Evolutionary conservation across 305 asterid genomes (phyloP).

Genomic region (Plantago rigida): DNA sequence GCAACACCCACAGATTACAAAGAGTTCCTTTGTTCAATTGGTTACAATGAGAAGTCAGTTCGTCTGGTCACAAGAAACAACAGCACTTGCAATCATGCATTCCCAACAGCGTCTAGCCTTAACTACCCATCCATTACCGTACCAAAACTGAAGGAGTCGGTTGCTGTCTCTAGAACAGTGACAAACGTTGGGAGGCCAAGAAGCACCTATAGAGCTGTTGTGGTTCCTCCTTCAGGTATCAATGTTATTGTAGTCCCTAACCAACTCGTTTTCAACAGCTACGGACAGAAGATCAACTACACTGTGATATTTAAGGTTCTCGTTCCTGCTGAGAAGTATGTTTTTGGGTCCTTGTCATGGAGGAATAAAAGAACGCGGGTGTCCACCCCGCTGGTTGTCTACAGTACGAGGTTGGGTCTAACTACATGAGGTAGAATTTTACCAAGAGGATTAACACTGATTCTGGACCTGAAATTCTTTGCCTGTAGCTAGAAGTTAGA

Average conservation of each 20-base stretch:
- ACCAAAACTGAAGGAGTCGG: slow-evolving; percentile 40
- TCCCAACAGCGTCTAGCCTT: slow-evolving; percentile 47
- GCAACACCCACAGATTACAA: slow-evolving; percentile 57
- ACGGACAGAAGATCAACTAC: slow-evolving; percentile 58
- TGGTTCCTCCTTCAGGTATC: slow-evolving; percentile 56
- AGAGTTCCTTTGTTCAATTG: slow-evolving; percentile 74
- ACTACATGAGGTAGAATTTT: slow-evolving; percentile 5
- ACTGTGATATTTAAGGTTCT: slow-evolving; percentile 52
- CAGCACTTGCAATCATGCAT: slow-evolving; percentile 50
- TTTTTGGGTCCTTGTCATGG: slow-evolving; percentile 81
- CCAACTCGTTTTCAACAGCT: slow-evolving; percentile 40
- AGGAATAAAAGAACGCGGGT: slow-evolving; percentile 52
- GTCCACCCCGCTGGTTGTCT: slow-evolving; percentile 57
- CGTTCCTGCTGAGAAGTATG: slow-evolving; percentile 52
- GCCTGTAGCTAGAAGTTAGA: not conserved
- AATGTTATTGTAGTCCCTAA: slow-evolving; percentile 57
- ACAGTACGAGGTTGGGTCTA: slow-evolving; percentile 33
- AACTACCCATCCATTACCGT: slow-evolving; percentile 75
- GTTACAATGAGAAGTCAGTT: slow-evolving; percentile 55
- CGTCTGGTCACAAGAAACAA: slow-evolving; percentile 67
- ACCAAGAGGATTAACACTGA: not conserved
- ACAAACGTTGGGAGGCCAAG: slow-evolving; percentile 62
- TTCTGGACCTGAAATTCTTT: slow-evolving; percentile 4
- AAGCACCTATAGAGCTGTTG: slow-evolving; percentile 47
- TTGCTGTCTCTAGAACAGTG: slow-evolving; percentile 55